phyloP scores from a whole-genome alignment of 2,329 filamentous ascomycete genomes.

The Fusarium coffeatum region DNA sequence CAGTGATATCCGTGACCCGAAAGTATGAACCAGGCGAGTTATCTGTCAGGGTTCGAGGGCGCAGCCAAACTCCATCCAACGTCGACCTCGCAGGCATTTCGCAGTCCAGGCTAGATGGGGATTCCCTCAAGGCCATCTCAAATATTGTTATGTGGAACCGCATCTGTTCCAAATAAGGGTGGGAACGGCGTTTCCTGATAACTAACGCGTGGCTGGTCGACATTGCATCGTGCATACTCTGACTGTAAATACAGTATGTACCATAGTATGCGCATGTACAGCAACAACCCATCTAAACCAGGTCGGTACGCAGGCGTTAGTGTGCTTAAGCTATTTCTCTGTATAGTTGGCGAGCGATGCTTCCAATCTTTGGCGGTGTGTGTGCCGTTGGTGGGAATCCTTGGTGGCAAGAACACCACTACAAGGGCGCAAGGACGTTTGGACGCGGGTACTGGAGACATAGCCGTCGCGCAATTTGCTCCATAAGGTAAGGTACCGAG shows the following conservation, averaged over 20 bases:
- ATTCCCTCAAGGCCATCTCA: constrained; percentile 23
- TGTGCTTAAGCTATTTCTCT: constrained; percentile 12
- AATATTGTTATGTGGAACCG: constrained; percentile 29
- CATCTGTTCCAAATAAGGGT: constrained; percentile 13
- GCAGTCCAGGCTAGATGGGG: constrained; percentile 17
- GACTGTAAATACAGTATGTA: neutral
- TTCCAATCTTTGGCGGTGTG: constrained; percentile 28
- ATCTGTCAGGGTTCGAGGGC: constrained; percentile 38
- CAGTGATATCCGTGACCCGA: constrained; percentile 10
- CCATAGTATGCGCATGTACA: neutral
- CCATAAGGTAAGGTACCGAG: constrained; percentile 10
- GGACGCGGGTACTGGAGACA: constrained; percentile 14
- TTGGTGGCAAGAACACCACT: constrained; percentile 30
- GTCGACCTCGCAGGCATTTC: constrained; percentile 16
- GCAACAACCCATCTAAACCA: constrained; percentile 5
- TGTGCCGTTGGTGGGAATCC: constrained; percentile 18
- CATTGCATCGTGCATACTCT: constrained; percentile 20
- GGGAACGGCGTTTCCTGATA: constrained; percentile 27
- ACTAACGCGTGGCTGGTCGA: constrained; percentile 15
- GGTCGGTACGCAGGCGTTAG: constrained; percentile 16
- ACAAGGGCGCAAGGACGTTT: constrained; percentile 11
- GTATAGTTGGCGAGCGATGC: constrained; percentile 10
- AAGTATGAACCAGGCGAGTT: constrained; percentile 40
- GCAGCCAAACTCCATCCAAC: constrained; percentile 31
- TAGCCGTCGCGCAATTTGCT: constrained; percentile 11